phyloP scores from a whole-genome alignment of 352 stramenopile species.

The Phytophthora sp. region DNA sequence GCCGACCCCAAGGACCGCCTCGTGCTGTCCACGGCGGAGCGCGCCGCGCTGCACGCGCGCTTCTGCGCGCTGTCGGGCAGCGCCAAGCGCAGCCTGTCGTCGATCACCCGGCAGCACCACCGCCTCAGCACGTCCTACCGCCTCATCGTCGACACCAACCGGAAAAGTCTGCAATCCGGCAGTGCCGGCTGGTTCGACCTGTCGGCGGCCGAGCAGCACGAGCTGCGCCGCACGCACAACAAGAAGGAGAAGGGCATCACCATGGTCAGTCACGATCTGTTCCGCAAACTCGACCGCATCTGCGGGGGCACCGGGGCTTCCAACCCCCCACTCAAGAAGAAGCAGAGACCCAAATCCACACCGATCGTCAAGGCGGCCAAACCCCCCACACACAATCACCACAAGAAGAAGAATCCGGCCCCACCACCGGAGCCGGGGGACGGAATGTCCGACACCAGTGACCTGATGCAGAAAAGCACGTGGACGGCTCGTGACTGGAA shows the following conservation, averaged over 20 bases:
- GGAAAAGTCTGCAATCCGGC: slow-evolving; percentile 13
- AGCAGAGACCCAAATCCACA: slow-evolving; percentile 3
- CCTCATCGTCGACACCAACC: slow-evolving; percentile 40
- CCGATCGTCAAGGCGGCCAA: slow-evolving; percentile 2
- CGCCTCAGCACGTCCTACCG: slow-evolving; percentile 38
- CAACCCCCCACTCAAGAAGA: not conserved
- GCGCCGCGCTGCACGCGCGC: slow-evolving; percentile 27
- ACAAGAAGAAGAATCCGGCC: slow-evolving; percentile 9
- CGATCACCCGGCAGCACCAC: slow-evolving; percentile 34
- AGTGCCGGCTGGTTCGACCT: slow-evolving; percentile 40
- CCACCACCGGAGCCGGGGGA: slow-evolving; percentile 11
- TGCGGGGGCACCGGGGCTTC: slow-evolving; percentile 7
- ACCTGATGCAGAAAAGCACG: not conserved
- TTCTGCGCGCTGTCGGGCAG: slow-evolving; percentile 27
- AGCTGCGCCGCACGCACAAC: slow-evolving; percentile 25
- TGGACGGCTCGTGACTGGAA: slow-evolving; percentile 36
- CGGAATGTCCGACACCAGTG: not conserved
- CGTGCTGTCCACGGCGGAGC: slow-evolving; percentile 23
- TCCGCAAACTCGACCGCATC: slow-evolving; percentile 27
- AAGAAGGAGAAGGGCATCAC: slow-evolving; percentile 44
- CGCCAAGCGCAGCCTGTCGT: slow-evolving; percentile 25
- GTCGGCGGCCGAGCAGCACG: slow-evolving; percentile 28
- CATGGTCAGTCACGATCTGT: slow-evolving; percentile 29
- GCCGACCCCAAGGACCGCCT: slow-evolving; percentile 37
- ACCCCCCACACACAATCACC: slow-evolving; percentile 1